phyloP scores from a whole-genome alignment of 2,329 filamentous ascomycete species.

The Trichophyton mentagrophytes region DNA sequence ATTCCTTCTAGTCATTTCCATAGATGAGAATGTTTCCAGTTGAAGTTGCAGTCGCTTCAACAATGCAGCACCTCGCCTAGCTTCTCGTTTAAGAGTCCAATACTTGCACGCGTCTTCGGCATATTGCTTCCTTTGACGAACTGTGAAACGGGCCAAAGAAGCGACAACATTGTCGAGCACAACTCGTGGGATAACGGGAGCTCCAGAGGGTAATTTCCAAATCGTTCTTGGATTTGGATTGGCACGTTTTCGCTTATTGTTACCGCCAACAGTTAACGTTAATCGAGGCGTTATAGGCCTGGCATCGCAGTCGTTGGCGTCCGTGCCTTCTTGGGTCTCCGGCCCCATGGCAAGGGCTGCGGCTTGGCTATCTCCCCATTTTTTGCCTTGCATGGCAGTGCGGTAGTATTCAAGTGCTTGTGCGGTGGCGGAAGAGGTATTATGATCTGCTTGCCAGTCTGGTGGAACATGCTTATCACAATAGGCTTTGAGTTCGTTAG shows the following conservation, averaged over 20 bases:
- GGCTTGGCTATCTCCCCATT: slow-evolving; percentile 84
- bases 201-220: slow-evolving; percentile 90
- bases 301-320: slow-evolving; percentile 34
- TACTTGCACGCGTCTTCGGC: slow-evolving; percentile 89
- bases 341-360: slow-evolving; percentile 64
- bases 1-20: slow-evolving; percentile 90
- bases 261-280: slow-evolving; percentile 43
- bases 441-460: slow-evolving; percentile 78
- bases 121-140: slow-evolving; percentile 80
- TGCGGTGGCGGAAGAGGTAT: slow-evolving; percentile 64
- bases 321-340: slow-evolving; percentile 47
- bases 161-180: slow-evolving; percentile 77
- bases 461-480: slow-evolving; percentile 88
- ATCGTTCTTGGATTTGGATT: slow-evolving; percentile 49
- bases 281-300: slow-evolving; percentile 36
- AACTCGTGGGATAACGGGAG: slow-evolving; percentile 80
- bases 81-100: slow-evolving; percentile 94
- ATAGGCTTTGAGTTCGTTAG: slow-evolving; percentile 78
- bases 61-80: slow-evolving; percentile 76
- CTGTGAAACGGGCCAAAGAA: slow-evolving; percentile 69
- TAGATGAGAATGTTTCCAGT: slow-evolving; percentile 91
- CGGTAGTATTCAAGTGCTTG: slow-evolving; percentile 84
- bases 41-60: slow-evolving; percentile 88
- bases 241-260: slow-evolving; percentile 44
- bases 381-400: slow-evolving; percentile 71